Base-by-base conservation (phyloP, 139 green algal species). In the Chlorella vulgaris region DNA sequence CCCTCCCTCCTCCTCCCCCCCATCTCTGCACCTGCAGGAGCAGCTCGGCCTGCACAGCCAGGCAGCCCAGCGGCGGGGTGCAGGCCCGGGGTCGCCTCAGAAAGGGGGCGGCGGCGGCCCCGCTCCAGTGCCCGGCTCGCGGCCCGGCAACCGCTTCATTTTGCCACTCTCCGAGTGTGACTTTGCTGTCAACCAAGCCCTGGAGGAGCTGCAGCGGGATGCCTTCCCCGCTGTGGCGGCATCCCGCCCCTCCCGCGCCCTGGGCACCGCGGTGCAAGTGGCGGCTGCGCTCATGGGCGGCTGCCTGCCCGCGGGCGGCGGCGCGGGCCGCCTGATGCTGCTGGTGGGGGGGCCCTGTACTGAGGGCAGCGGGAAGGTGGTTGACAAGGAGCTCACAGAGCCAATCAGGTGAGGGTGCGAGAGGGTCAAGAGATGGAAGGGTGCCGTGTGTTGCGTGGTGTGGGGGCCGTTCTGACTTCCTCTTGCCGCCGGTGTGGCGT, bases 291-390 rank as follows among this genome's bases (percentile, higher is more conserved):
- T 99, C 80, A 87, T 97, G 82, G 91, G 89, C 42, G 94, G 91
- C 2, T 95, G 88, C 47, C 82, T 98, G 33, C 89, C 91, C 0
- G 81, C 85, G n/a, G 91, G 92, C 67, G 91, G 83, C 35, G 93
- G 90, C 83, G 90, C 91, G 15, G 89, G 86, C 21, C 91, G 94
- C 50, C 89, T 99, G 51, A 88, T 99, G 78, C 88, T 97, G 26
- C 95, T 99, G 71, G 91, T 97, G 21, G 95, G 95, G 24, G 97
- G 97, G 2, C 94, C 97, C 13, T 93, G 89, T 85, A 99, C 97
- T 19, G 92, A 97, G 79, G 97, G 96, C 65, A 55, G 81, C 5
- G 96, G 94, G 77, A 93, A 91, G 88, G 91, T 98, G 35, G 92
- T 98, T 35, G 84, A 88, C 74, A 90, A 87, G 83, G 92, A 98